Base-by-base conservation (phyloP, 2,329 filamentous ascomycete genomes). In the Aureobasidium leucospermi region DNA sequence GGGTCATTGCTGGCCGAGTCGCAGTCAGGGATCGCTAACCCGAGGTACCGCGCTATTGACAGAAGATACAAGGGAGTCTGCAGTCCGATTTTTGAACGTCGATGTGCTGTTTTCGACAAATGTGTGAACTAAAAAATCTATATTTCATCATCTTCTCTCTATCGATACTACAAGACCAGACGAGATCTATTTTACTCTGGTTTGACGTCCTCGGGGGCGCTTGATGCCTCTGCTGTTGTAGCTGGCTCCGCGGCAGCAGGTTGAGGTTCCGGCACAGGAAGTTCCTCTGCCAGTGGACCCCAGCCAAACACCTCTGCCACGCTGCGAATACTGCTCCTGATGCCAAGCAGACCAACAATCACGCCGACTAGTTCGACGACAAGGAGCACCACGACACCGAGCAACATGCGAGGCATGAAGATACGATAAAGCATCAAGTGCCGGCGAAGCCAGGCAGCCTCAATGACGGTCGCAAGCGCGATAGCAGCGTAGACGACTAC, bases 351-450 rank as follows among this genome's bases (percentile, higher is more conserved):
- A n/a, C 85, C 84, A 15, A 96, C 79, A 13, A 86, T 63, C 7
- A 94, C 80, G 1, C 82, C 81, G 2, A 94, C 80, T 4, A 95
- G 64, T 69, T 97, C 93, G 9, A 96, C 85, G 29, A 92, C 79
- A 15, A 93, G 68, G 61, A 97, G 71, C 52, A 88, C 81, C 3
- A 82, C 75, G 0, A 85, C 86, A 0, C 87, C 90, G 70, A 90
- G 82, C 87, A 99, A 89, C 76, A 93, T 99, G 31, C 93, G 78
- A 48, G 94, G 94, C 74, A 83, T 87, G 69, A 99, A 99, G 45
- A 99, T 90, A 43, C 94, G 83, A 75, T 94, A 99, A 32, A 99
- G 81, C 94, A 99, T 99, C 63, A 99, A 80, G 77, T 99, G 94
- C 55, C 94, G 81, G 58, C 94, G 81, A 68, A 99, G 75, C 76